Evolutionary conservation across 164 flowering plant genomes (phyloP).

Genomic region (Liriodendron chinense): DNA sequence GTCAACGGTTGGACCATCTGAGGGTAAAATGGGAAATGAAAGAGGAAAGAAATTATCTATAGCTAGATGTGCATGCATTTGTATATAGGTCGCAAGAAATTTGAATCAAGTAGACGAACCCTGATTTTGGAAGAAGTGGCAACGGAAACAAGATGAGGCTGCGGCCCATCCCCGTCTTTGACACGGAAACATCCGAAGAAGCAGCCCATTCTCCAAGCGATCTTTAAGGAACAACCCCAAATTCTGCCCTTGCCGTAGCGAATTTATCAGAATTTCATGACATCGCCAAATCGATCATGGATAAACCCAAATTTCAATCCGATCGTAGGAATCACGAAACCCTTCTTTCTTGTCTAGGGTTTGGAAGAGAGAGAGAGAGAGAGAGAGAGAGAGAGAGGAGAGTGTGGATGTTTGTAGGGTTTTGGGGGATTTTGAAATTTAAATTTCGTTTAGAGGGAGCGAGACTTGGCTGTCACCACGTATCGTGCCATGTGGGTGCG

Average conservation of each 20-base stretch:
- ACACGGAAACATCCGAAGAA: constrained; percentile 59
- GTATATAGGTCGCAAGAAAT: not conserved
- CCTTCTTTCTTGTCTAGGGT: not conserved
- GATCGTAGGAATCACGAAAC: not conserved
- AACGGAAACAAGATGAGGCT: constrained; percentile 25
- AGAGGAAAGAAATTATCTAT: too few relatives aligned
- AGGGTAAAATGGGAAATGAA: too few relatives aligned
- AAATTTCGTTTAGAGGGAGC: constrained; percentile 11
- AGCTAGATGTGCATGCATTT: too few relatives aligned
- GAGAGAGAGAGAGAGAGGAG: not conserved
- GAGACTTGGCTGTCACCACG: not conserved
- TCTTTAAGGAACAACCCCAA: not conserved
- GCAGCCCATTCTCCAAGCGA: constrained; percentile 48
- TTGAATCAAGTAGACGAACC: constrained; percentile 8
- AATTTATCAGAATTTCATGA: not conserved
- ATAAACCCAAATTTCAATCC: not conserved
- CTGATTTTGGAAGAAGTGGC: constrained; percentile 25
- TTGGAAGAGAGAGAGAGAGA: constrained; percentile 2
- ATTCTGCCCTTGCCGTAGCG: not conserved
- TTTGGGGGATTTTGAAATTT: constrained; percentile 17
- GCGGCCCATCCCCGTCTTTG: constrained; percentile 32
- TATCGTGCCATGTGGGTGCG: not conserved
- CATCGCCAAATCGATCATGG: not conserved
- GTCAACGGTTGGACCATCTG: too few relatives aligned
- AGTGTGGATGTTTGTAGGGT: not conserved